Evolutionary conservation across 306 rosid genomes (phyloP).

Genomic region (Prinsepia uniflora): DNA sequence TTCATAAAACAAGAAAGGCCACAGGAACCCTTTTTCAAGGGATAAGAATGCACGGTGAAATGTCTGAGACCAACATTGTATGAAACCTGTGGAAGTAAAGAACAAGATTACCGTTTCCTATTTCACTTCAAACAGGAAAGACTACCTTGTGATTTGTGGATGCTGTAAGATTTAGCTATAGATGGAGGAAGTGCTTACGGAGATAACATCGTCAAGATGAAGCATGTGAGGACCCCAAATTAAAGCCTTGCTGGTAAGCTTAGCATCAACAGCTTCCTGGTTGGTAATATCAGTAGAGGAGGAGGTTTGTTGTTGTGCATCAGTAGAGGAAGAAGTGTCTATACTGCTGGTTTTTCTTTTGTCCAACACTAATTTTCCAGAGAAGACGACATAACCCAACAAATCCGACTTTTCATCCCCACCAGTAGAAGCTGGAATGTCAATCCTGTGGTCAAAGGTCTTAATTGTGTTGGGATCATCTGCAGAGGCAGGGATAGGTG

Average conservation of each 20-base stretch:
- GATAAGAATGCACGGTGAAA: slow-evolving; percentile 87
- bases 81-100: slow-evolving; percentile 68
- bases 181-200: slow-evolving; percentile 57
- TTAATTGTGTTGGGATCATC: slow-evolving; percentile 48
- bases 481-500: slow-evolving; percentile 25
- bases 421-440: slow-evolving; percentile 42
- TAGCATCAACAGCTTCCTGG: slow-evolving; percentile 64
- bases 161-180: slow-evolving; percentile 13
- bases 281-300: slow-evolving; percentile 36
- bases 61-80: slow-evolving; percentile 93
- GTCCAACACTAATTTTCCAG: slow-evolving; percentile 80
- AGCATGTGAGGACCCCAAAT: slow-evolving; percentile 81
- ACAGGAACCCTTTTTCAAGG: slow-evolving; percentile 62
- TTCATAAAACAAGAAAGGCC: slow-evolving; percentile 76
- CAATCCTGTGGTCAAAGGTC: slow-evolving; percentile 81
- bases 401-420: slow-evolving; percentile 92
- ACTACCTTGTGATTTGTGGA: background rate
- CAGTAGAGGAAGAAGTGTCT: slow-evolving; percentile 26
- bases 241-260: slow-evolving; percentile 84
- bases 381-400: slow-evolving; percentile 70
- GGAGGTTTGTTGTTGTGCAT: slow-evolving; percentile 35
- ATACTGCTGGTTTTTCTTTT: slow-evolving; percentile 43
- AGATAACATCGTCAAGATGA: slow-evolving; percentile 71
- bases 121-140: slow-evolving; percentile 18
- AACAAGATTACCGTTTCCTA: slow-evolving; percentile 27